Base-by-base conservation (phyloP, 2,329 filamentous ascomycete genomes). In the Calonectria leucothoes region DNA sequence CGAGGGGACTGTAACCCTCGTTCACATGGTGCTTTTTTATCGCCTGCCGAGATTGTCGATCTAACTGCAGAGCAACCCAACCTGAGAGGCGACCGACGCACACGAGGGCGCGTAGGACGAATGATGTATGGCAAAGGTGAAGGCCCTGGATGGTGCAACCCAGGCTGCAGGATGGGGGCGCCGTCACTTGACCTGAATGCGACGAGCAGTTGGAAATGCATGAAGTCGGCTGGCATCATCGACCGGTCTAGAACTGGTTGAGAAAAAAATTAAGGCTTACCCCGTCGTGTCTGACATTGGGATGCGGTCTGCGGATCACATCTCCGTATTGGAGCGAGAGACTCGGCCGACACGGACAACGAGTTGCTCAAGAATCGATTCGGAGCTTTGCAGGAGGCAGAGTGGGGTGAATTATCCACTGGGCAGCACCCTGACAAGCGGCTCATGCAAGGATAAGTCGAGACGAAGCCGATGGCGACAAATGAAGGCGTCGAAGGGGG, bases 21-120 rank as follows among this genome's bases (percentile, higher is more conserved):
- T 65, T 63, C 57, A 64, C 67, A 70, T 64, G 59, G 45, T 25
- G n/a, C n/a, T n/a, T 59, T 70, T 57, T 65, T 61, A 61, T 61
- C 33, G 45, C 35, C 59, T 20, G 67, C 61, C 67, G 27, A 64
- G 67, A 42, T 64, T 70, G 57, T 70, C 45, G 45, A 70, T 70
- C 67, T 65, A n/a, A 25, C 57, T 70, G 67, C 67, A 65, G 59
- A 37, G 59, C 57, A 64, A 64, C 59, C 57, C 57, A 65, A 70
- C 45, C 52, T 64, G 29, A 15, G 17, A n/a, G 15, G 59, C 25
- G 37, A 33, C 35, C 42, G 33, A 51, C 45, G 45, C 45, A 52
- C 33, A 35, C 52, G 55, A 29, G 55, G 55, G 27, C 17, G 55
- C n/a, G 42, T 27, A 42, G 37, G 39, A 64, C 52, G 66, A 59